phyloP scores from a whole-genome alignment of 2,329 filamentous ascomycete genomes.

The Colletotrichum lini region DNA sequence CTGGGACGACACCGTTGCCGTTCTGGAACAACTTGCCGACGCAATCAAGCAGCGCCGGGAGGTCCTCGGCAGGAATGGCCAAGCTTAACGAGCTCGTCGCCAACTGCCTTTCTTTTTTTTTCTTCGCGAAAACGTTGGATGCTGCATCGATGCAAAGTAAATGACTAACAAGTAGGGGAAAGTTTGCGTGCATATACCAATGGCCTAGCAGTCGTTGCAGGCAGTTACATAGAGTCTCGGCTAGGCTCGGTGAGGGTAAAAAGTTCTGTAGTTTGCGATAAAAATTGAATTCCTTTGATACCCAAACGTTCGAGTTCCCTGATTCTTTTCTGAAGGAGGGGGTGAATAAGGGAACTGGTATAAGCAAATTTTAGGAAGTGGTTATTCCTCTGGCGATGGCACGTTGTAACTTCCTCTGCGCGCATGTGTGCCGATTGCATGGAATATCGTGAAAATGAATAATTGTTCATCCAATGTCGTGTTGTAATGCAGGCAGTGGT shows the following conservation, averaged over 20 bases:
- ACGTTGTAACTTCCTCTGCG: neutral
- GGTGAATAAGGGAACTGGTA: neutral
- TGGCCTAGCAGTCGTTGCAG: constrained; percentile 6
- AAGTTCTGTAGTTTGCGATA: constrained; percentile 12
- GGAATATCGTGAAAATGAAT: neutral
- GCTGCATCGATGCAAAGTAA: neutral
- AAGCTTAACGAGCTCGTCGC: constrained; percentile 13
- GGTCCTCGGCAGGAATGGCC: constrained; percentile 45
- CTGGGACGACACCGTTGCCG: constrained; percentile 89
- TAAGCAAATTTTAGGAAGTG: neutral
- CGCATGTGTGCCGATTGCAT: neutral
- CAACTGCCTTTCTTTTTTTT: neutral
- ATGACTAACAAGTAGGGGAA: neutral
- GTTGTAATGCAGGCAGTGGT: constrained; percentile 12
- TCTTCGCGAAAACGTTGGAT: too few relatives aligned
- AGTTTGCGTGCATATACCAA: constrained; percentile 26
- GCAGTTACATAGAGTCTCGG: constrained; percentile 9
- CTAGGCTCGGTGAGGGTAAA: neutral
- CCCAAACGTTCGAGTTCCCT: neutral
- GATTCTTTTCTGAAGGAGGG: neutral
- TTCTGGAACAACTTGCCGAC: constrained; percentile 83
- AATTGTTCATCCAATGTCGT: constrained; percentile 32
- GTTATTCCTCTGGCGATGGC: too few relatives aligned
- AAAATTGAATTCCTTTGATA: constrained; percentile 10
- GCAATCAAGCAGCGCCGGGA: constrained; percentile 83